phyloP scores from a whole-genome alignment of 495 filamentous ascomycete species.

The Talaromyces thailandensis region DNA sequence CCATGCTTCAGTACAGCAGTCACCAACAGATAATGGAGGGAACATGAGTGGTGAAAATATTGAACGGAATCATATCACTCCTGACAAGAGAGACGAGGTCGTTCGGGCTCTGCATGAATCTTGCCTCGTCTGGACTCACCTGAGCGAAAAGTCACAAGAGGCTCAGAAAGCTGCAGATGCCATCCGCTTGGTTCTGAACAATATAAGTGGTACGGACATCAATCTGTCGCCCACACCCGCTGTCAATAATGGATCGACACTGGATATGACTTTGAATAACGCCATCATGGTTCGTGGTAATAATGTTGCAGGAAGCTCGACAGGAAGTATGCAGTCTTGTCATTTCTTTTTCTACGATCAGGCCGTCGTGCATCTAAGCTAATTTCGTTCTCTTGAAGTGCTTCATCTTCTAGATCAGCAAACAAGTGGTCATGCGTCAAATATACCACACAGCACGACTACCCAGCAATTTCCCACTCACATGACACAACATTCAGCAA shows the following conservation, averaged over 20 bases:
- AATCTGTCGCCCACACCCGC: background rate
- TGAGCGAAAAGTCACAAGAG: conserved; percentile 56
- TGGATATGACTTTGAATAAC: background rate
- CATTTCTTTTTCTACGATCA: background rate
- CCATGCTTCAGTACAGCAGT: background rate
- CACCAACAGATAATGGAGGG: conserved; percentile 6
- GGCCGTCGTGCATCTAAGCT: background rate
- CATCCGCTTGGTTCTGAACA: conserved; percentile 18
- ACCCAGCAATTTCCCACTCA: background rate
- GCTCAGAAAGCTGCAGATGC: conserved; percentile 62
- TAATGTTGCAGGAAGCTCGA: background rate
- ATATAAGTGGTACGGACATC: background rate
- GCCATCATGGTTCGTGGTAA: background rate
- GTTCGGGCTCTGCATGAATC: conserved; percentile 52
- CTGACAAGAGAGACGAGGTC: conserved; percentile 45
- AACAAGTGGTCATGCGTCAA: background rate
- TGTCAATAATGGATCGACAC: background rate
- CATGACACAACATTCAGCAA: background rate
- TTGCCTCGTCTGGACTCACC: conserved; percentile 54
- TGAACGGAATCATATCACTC: background rate
- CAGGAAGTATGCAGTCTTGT: background rate
- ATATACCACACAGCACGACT: background rate
- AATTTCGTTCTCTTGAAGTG: background rate
- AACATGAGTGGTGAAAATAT: background rate
- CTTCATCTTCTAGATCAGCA: background rate